These are phyloP conservation scores for Flagelloscypha sp. DNA, from an alignment of 768 basidiomycete genomes.

Conservation along the genomic window DNA sequence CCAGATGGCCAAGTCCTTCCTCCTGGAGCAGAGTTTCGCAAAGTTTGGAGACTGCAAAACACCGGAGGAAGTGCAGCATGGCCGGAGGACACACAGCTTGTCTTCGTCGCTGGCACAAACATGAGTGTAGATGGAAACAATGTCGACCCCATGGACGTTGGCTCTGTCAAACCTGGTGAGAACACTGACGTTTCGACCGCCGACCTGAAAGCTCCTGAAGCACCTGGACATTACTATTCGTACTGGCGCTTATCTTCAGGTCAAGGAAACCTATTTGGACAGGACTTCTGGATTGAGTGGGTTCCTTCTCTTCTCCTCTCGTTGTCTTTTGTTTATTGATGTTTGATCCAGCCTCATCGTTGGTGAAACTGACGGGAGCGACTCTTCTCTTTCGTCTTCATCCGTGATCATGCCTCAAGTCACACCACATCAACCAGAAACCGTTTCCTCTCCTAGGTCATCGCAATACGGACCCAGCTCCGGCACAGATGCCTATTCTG, in stretches of 20 bases:
- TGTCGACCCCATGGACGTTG: constrained; percentile 36
- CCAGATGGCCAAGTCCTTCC: constrained; percentile 71
- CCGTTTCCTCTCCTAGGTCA: no score
- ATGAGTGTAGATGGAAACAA: constrained; percentile 31
- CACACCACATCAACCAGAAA: constrained; percentile 17
- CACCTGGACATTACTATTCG: constrained; percentile 61
- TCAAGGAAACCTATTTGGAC: constrained; percentile 53
- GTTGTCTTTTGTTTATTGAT: neutral
- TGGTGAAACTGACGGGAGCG: constrained; percentile 34
- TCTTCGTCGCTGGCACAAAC: constrained; percentile 64
- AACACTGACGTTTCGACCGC: constrained; percentile 60
- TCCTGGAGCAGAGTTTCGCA: constrained; percentile 79
- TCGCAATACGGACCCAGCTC: no score
- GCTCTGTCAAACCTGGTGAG: constrained; percentile 46
- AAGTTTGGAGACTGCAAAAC: constrained; percentile 73
- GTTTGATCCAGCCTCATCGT: constrained; percentile 50
- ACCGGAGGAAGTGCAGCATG: constrained; percentile 52
- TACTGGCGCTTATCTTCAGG: constrained; percentile 69
- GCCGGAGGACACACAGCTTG: constrained; percentile 60
- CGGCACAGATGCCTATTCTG: no score
- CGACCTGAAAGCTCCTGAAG: constrained; percentile 77
- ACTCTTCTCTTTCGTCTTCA: constrained; percentile 57
- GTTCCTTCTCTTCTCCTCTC: constrained; percentile 18
- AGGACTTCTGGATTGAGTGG: constrained; percentile 75
- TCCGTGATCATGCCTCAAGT: constrained; percentile 59